Percentiles rank a stretch among this genome's conserved stretches.
Conservation (phyloP, 2,329 filamentous ascomycete genomes). For the Cordyceps fumosorosea region DNA sequence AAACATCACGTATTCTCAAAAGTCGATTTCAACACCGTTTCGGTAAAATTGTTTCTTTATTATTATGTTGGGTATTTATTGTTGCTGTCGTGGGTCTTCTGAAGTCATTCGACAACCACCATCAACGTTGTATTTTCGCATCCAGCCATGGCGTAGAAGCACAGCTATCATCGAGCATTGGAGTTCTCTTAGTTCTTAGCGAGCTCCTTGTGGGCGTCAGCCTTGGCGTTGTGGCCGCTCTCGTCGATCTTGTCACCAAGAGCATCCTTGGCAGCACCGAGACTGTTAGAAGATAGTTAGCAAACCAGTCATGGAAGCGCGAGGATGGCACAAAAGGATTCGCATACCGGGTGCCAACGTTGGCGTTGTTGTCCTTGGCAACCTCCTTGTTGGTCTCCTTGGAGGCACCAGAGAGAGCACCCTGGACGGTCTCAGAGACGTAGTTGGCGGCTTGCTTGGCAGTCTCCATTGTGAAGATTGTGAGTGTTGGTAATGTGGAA, state of each 20-base stretch:
- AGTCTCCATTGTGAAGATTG: constrained; percentile 41
- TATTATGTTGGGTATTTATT: not conserved
- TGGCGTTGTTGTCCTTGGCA: constrained; percentile 55
- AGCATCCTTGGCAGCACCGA: constrained; percentile 42
- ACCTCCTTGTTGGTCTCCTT: constrained; percentile 67
- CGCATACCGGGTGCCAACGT: constrained; percentile 46
- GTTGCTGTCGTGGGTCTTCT: not conserved
- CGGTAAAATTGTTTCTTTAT: not conserved
- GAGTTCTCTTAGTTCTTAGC: constrained; percentile 23
- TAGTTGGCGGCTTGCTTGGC: constrained; percentile 60
- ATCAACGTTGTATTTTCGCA: not conserved
- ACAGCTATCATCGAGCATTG: not conserved
- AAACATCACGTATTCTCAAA: too few species aligned
- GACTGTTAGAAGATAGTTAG: constrained; percentile 29
- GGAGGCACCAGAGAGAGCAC: constrained; percentile 47
- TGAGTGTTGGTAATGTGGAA: constrained; percentile 16
- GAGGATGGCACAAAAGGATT: not conserved
- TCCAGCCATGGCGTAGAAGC: not conserved
- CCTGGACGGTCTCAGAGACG: constrained; percentile 59
- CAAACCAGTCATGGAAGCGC: not conserved
- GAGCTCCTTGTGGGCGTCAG: constrained; percentile 34
- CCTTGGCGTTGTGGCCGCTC: constrained; percentile 34
- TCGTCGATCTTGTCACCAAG: constrained; percentile 42
- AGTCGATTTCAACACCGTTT: too few species aligned
- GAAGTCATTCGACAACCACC: not conserved